Evolutionary conservation across 805 yeast species (phyloP).

Genomic region (Dipodascopsis uninucleata): DNA sequence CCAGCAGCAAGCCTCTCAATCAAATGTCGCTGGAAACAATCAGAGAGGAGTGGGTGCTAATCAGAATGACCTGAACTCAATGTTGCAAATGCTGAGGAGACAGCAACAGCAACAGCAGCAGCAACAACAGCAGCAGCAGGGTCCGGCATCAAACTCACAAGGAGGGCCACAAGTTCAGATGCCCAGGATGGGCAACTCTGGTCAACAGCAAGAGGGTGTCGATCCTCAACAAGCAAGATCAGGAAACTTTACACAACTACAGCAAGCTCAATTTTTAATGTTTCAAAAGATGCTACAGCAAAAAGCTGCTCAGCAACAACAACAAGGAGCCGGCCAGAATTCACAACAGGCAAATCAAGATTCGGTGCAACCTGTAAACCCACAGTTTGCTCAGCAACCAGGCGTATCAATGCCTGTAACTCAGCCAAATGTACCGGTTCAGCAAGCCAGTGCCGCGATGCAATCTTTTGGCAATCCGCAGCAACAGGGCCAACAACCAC

Average conservation of each 20-base stretch:
- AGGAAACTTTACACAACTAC: constrained; percentile 5
- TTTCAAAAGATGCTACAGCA: constrained; percentile 6
- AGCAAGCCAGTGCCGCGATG: constrained; percentile 35
- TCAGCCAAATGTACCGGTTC: constrained; percentile 29
- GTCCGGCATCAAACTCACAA: too few relatives aligned
- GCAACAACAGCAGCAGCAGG: constrained; percentile 13
- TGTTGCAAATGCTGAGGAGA: constrained; percentile 9
- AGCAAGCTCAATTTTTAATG: constrained; percentile 2
- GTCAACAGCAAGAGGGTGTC: constrained; percentile 1
- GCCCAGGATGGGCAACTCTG: too few relatives aligned
- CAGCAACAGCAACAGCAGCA: constrained; percentile 19
- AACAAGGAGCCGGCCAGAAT: too few relatives aligned
- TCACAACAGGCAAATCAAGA: too few relatives aligned
- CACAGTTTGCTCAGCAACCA: too few relatives aligned
- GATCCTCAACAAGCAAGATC: constrained; percentile 1
- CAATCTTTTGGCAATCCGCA: constrained; percentile 23
- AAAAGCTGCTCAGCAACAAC: constrained; percentile 11
- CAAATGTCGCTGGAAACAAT: constrained; percentile 18
- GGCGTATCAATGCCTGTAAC: too few relatives aligned
- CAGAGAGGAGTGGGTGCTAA: constrained; percentile 9
- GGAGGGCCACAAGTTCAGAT: too few relatives aligned
- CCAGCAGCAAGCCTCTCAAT: constrained; percentile 20
- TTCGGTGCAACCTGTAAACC: too few relatives aligned
- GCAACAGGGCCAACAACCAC: constrained; percentile 31
- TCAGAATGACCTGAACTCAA: constrained; percentile 20